Conservation (phyloP, 257 asterid species). For the Nicotiana sylvestris region DNA sequence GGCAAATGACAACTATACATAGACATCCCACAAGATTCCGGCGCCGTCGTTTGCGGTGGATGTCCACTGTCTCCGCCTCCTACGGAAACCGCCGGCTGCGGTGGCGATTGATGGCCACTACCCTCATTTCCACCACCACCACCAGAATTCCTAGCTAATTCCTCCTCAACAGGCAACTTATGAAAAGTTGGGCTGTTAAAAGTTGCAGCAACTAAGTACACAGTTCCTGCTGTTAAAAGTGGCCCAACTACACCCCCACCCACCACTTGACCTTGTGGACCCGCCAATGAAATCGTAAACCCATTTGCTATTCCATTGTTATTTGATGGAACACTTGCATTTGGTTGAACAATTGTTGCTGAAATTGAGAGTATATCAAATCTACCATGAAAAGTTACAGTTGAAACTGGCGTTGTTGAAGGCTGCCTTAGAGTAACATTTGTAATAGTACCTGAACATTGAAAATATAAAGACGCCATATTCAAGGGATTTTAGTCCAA, state of each 20-base stretch:
- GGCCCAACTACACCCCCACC: constrained; percentile 79
- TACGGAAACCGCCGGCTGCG: constrained; percentile 30
- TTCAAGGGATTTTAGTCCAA: neutral
- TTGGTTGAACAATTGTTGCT: constrained; percentile 41
- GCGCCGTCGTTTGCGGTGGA: constrained; percentile 8
- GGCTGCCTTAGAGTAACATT: constrained; percentile 67
- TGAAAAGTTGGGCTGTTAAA: constrained; percentile 53
- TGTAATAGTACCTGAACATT: constrained; percentile 35
- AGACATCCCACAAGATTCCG: constrained; percentile 22
- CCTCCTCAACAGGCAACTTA: constrained; percentile 43
- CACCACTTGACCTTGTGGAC: constrained; percentile 80
- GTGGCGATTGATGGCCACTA: constrained; percentile 21
- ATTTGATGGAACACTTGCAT: neutral
- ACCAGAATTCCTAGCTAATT: constrained; percentile 18
- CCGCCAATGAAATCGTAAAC: constrained; percentile 59
- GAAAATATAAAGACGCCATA: constrained; percentile 46
- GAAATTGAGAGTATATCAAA: constrained; percentile 70
- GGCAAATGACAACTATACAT: constrained; percentile 35
- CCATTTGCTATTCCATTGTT: constrained; percentile 26
- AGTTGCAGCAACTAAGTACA: constrained; percentile 57
- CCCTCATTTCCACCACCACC: constrained; percentile 12
- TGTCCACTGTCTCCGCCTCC: constrained; percentile 33
- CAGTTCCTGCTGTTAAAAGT: constrained; percentile 50
- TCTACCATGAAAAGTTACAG: constrained; percentile 71
- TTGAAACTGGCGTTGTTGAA: constrained; percentile 53